phyloP scores from a whole-genome alignment of 2,329 filamentous ascomycete genomes.

The Neonectria faginata region DNA sequence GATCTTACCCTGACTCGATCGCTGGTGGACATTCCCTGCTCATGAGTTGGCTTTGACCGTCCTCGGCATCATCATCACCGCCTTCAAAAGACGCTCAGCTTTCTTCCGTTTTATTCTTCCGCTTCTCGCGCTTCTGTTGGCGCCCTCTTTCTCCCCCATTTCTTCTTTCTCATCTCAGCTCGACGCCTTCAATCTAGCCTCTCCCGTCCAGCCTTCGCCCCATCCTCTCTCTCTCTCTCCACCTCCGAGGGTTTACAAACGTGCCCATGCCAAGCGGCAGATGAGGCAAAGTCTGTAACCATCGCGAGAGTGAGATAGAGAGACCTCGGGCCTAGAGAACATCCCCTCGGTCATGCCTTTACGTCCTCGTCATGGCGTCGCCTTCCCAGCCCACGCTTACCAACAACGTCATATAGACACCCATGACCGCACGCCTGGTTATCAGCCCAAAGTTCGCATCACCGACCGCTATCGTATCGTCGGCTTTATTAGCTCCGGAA shows the following conservation, averaged over 20 bases:
- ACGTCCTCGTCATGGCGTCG: slow-evolving; percentile 48
- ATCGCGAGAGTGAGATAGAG: slow-evolving; percentile 2
- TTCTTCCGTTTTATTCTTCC: neutral
- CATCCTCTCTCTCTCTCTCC: neutral
- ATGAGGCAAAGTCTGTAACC: slow-evolving; percentile 16
- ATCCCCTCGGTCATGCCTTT: slow-evolving; percentile 48
- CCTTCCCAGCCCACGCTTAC: slow-evolving; percentile 45
- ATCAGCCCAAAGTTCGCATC: slow-evolving; percentile 85
- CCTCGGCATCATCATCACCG: slow-evolving; percentile 14
- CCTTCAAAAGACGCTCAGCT: slow-evolving; percentile 4
- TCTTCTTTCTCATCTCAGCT: slow-evolving; percentile 11
- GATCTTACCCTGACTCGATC: slow-evolving; percentile 30
- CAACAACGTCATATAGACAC: slow-evolving; percentile 61
- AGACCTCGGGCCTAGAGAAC: slow-evolving; percentile 1
- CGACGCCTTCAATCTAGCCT: slow-evolving; percentile 18
- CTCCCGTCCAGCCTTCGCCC: neutral
- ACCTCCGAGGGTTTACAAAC: neutral
- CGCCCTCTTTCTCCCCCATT: neutral
- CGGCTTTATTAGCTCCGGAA: slow-evolving; percentile 97
- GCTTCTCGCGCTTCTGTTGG: neutral
- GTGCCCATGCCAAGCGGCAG: slow-evolving; percentile 26
- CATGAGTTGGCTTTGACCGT: slow-evolving; percentile 15
- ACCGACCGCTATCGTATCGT: slow-evolving; percentile 96
- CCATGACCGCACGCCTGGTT: slow-evolving; percentile 64
- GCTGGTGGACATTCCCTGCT: slow-evolving; percentile 15